phyloP scores from a whole-genome alignment of 352 stramenopile species.

The Phytophthora melonis region DNA sequence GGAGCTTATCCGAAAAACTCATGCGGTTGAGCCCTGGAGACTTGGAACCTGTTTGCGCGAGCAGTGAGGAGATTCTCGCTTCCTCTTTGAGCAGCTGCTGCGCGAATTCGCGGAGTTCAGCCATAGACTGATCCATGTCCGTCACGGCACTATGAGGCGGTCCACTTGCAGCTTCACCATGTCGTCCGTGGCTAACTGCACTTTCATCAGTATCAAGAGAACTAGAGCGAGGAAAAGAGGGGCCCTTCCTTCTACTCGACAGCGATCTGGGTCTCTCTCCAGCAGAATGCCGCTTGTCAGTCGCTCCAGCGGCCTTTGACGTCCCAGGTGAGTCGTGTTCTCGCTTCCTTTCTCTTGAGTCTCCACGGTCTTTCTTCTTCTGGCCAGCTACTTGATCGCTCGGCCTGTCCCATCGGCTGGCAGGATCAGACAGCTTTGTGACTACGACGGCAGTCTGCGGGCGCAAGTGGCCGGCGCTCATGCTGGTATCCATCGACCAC shows the following conservation, averaged over 20 bases:
- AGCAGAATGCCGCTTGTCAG: background rate
- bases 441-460: constrained; percentile 51
- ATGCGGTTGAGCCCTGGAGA: constrained; percentile 68
- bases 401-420: constrained; percentile 12
- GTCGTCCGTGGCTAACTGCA: constrained; percentile 7
- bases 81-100: constrained; percentile 71
- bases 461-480: constrained; percentile 29
- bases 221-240: constrained; percentile 16
- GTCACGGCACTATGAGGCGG: constrained; percentile 1
- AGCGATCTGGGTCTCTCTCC: constrained; percentile 11
- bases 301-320: background rate
- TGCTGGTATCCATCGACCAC: constrained; percentile 32
- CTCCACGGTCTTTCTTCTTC: constrained; percentile 14
- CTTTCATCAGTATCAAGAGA: constrained; percentile 15
- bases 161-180: constrained; percentile 9
- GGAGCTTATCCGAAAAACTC: constrained; percentile 79
- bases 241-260: constrained; percentile 6
- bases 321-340: constrained; percentile 19
- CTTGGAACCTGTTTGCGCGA: constrained; percentile 49
- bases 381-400: constrained; percentile 4
- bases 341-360: constrained; percentile 18
- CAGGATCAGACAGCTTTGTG: constrained; percentile 41
- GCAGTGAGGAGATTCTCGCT: constrained; percentile 59
- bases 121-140: constrained; percentile 50
- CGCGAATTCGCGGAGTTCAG: constrained; percentile 66